Percentiles rank a stretch among this genome's conserved stretches.
These are phyloP conservation scores for Cyclotella sp. DNA, from an alignment of 108 stramenopile genomes.

Conservation along the genomic window DNA sequence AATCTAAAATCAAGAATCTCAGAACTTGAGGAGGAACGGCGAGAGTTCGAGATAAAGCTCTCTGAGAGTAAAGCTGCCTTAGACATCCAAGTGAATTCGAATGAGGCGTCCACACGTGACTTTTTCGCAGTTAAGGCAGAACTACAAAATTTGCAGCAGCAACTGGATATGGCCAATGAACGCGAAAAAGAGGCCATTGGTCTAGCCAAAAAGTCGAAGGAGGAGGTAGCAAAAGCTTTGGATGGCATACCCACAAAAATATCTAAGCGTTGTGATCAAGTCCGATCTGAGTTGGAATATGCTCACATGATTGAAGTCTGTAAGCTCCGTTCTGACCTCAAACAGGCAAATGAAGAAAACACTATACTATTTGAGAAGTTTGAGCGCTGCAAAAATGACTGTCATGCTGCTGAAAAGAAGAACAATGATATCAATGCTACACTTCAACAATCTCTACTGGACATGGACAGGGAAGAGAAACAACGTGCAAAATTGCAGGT, in stretches of 20 bases:
- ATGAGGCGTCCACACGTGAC: not conserved
- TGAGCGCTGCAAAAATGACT: not conserved
- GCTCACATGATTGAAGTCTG: slow-evolving; percentile 22
- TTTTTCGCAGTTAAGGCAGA: slow-evolving; percentile 1
- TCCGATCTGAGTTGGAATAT: slow-evolving; percentile 12
- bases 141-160: slow-evolving; percentile 8
- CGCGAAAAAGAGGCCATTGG: slow-evolving; percentile 22
- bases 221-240: slow-evolving; percentile 16
- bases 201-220: slow-evolving; percentile 19
- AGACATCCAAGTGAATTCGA: not conserved
- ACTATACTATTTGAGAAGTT: not conserved
- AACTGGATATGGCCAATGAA: not conserved
- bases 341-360: slow-evolving; percentile 1
- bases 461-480: slow-evolving; percentile 14
- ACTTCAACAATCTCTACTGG: not conserved
- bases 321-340: not conserved
- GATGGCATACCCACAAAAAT: slow-evolving; percentile 19
- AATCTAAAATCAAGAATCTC: not conserved
- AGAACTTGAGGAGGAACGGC: not conserved
- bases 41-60: not conserved
- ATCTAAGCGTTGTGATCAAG: slow-evolving; percentile 1
- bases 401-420: not conserved
- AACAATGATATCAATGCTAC: slow-evolving; percentile 7
- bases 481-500: slow-evolving; percentile 13
- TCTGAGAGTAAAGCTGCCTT: not conserved